These are phyloP conservation scores for Aspergillus indologenus DNA, from an alignment of 495 filamentous ascomycete species.

Conservation along the genomic window DNA sequence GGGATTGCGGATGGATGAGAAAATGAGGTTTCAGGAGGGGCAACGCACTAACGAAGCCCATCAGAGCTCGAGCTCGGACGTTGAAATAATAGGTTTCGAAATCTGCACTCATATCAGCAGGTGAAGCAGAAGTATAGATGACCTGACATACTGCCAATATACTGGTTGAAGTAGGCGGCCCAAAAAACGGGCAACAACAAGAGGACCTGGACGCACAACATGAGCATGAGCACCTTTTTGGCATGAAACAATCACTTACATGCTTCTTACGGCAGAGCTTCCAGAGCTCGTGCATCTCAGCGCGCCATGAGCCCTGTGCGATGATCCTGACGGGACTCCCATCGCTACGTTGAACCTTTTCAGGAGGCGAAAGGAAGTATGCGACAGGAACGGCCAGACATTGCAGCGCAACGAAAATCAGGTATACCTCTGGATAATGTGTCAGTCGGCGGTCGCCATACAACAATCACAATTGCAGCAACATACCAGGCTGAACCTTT, in stretches of 20 bases:
- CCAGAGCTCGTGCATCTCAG: conserved; percentile 32
- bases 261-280: conserved; percentile 25
- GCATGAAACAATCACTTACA: conserved; percentile 13
- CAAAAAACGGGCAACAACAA: conserved; percentile 37
- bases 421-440: conserved; percentile 30
- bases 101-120: conserved; percentile 2
- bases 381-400: conserved; percentile 51
- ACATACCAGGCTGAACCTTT: conserved; percentile 29
- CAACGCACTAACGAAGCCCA: conserved; percentile 28
- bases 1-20: not conserved
- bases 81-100: conserved; percentile 40
- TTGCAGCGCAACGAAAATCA: conserved; percentile 60
- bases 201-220: conserved; percentile 11
- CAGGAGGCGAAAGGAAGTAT: conserved; percentile 51
- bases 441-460: not conserved
- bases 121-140: not conserved
- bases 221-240: not conserved
- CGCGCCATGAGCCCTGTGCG: conserved; percentile 40
- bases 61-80: conserved; percentile 36
- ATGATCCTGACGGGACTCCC: conserved; percentile 50
- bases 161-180: conserved; percentile 41
- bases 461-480: not conserved
- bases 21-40: not conserved
- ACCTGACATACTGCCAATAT: conserved; percentile 18
- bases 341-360: conserved; percentile 53